Evolutionary conservation across 2,329 filamentous ascomycete genomes (phyloP).

Genomic region (Penicillium sp.): DNA sequence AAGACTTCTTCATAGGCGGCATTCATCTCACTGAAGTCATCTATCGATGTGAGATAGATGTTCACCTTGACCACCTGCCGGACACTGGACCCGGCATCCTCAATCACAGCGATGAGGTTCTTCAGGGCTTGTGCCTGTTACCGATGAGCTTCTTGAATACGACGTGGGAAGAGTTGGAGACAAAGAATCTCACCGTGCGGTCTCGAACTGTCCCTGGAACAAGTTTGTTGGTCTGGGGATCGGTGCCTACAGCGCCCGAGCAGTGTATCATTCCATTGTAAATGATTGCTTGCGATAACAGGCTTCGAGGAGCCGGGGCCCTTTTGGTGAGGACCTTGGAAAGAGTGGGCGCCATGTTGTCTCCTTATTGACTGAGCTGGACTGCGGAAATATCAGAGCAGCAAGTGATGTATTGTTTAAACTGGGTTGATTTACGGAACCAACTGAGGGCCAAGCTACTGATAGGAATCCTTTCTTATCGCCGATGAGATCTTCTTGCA

Average conservation of each 20-base stretch:
- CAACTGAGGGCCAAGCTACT: too few species aligned
- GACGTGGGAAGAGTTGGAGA: not conserved
- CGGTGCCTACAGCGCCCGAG: conserved; percentile 26
- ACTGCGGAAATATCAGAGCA: too few species aligned
- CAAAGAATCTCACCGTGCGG: conserved; percentile 18
- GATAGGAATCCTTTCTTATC: too few species aligned
- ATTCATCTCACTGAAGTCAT: conserved; percentile 17
- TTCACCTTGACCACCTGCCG: conserved; percentile 19
- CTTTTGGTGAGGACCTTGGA: conserved; percentile 9
- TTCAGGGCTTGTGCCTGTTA: conserved; percentile 6
- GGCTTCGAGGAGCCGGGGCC: conserved; percentile 21
- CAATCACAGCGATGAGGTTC: conserved; percentile 16
- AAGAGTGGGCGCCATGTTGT: too few species aligned
- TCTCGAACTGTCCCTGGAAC: conserved; percentile 23
- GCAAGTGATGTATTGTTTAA: too few species aligned
- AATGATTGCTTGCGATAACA: conserved; percentile 28
- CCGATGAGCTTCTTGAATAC: too few species aligned
- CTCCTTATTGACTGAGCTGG: too few species aligned
- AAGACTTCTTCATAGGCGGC: conserved; percentile 11
- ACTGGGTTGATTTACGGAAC: too few species aligned
- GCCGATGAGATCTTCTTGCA: too few species aligned
- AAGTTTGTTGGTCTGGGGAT: conserved; percentile 20
- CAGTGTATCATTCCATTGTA: conserved; percentile 27
- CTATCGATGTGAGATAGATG: conserved; percentile 20
- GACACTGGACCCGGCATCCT: conserved; percentile 12